These are phyloP conservation scores for Aspergillus ochraceoroseus DNA, from an alignment of 2,329 filamentous ascomycete species.

Conservation along the genomic window DNA sequence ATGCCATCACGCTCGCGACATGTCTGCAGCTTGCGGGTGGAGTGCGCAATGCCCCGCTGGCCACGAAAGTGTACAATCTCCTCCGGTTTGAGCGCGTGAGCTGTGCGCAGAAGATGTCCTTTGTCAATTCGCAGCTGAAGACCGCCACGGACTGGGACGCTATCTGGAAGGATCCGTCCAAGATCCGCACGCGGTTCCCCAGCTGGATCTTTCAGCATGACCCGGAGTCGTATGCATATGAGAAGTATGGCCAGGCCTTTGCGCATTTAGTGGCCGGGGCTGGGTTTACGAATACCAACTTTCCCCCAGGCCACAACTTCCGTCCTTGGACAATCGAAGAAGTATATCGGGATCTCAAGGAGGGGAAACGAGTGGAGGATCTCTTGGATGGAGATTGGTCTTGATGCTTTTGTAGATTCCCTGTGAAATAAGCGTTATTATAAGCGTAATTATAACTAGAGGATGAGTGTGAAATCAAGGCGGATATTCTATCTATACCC, in stretches of 20 bases:
- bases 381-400: constrained; percentile 17
- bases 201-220: constrained; percentile 15
- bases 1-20: constrained; percentile 21
- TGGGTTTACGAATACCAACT: constrained; percentile 45
- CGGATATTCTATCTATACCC: no score
- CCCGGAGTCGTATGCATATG: constrained; percentile 16
- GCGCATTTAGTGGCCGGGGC: constrained; percentile 29
- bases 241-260: constrained; percentile 10
- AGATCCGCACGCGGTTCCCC: constrained; percentile 4
- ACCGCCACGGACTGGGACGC: constrained; percentile 12
- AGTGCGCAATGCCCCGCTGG: constrained; percentile 33
- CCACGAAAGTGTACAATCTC: constrained; percentile 17
- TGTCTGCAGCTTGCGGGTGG: constrained; percentile 43
- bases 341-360: constrained; percentile 39
- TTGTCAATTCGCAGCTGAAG: constrained; percentile 36
- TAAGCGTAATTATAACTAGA: no score
- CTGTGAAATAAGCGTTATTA: no score
- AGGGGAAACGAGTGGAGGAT: constrained; percentile 23
- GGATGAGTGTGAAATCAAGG: no score
- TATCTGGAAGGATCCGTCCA: constrained; percentile 8
- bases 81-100: constrained; percentile 44
- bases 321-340: constrained; percentile 43
- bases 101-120: constrained; percentile 48
- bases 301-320: constrained; percentile 42
- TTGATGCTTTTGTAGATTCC: background rate